phyloP scores from a whole-genome alignment of 345 rosid species.

The Raphanus sativus region DNA sequence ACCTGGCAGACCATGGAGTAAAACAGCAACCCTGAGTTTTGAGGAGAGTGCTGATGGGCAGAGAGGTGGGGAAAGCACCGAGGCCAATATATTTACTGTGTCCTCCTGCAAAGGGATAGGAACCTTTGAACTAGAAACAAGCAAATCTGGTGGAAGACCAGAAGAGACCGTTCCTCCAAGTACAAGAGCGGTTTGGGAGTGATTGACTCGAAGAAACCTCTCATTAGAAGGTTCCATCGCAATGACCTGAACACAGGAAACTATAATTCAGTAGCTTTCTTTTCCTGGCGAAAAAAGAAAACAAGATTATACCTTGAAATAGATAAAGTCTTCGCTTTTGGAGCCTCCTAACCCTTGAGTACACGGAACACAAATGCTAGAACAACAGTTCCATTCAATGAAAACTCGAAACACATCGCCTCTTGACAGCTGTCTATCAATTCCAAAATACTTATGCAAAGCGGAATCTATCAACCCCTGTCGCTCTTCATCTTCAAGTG shows the following conservation, averaged over 20 bases:
- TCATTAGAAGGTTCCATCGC: conserved; percentile 91
- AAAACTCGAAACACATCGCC: conserved; percentile 73
- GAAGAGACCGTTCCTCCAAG: conserved; percentile 85
- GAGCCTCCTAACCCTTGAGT: conserved; percentile 45
- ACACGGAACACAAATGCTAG: conserved; percentile 71
- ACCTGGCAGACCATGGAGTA: conserved; percentile 79
- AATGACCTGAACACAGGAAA: conserved; percentile 39
- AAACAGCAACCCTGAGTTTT: conserved; percentile 87
- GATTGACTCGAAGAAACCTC: conserved; percentile 68
- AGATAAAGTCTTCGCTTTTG: conserved; percentile 43
- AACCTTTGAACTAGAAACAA: conserved; percentile 52
- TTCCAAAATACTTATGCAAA: conserved; percentile 65
- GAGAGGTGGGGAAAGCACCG: conserved; percentile 75
- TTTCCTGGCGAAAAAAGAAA: too few species aligned
- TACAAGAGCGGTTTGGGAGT: conserved; percentile 82
- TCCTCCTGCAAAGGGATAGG: conserved; percentile 64
- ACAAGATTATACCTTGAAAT: conserved; percentile 51
- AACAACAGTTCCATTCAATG: conserved; percentile 76
- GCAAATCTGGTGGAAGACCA: conserved; percentile 72
- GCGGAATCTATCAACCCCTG: conserved; percentile 85
- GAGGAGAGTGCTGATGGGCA: conserved; percentile 81
- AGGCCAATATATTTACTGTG: conserved; percentile 63
- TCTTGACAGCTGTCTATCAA: conserved; percentile 69
- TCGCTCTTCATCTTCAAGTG: conserved; percentile 76
- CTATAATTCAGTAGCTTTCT: too few species aligned